Evolutionary conservation across 73 alveolate genomes (phyloP).

Genomic region (Strombidium stylifer): DNA sequence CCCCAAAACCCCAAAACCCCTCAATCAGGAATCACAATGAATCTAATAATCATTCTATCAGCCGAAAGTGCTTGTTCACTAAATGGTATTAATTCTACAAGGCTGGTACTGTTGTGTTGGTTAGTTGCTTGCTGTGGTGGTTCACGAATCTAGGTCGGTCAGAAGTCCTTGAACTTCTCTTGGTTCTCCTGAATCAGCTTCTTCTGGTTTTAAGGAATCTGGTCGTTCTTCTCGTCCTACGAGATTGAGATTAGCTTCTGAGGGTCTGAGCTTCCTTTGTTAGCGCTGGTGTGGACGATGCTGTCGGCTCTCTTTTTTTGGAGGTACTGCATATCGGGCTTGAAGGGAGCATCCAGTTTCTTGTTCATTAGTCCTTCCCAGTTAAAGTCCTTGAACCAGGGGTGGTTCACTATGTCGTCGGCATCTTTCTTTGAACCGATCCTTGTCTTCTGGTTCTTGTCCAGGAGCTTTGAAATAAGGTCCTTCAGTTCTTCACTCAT

Average conservation of each 20-base stretch:
- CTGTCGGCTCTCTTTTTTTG: background rate
- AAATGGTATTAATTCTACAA: too few species aligned
- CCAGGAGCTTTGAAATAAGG: slow-evolving; percentile 62
- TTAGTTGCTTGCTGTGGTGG: too few species aligned
- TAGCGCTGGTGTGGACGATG: background rate
- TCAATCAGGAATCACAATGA: too few species aligned
- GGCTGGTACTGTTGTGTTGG: too few species aligned
- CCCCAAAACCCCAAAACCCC: too few species aligned
- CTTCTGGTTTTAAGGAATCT: slow-evolving; percentile 13
- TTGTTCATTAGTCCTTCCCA: slow-evolving; percentile 62
- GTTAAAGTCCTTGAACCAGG: slow-evolving; percentile 80
- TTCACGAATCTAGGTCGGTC: too few species aligned
- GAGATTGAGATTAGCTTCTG: too few species aligned
- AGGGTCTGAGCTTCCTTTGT: background rate
- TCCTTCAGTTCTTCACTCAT: slow-evolving; percentile 68
- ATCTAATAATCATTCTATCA: too few species aligned
- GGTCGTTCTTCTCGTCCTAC: slow-evolving; percentile 10
- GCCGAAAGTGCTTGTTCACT: too few species aligned
- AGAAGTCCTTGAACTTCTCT: slow-evolving; percentile 8
- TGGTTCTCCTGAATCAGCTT: background rate
- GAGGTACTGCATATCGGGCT: background rate
- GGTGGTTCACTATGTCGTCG: slow-evolving; percentile 69
- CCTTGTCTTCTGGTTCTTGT: slow-evolving; percentile 76
- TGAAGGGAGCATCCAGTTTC: slow-evolving; percentile 51
- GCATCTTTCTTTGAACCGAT: slow-evolving; percentile 64